These are phyloP conservation scores for Mucor sp. DNA, from an alignment of 371 early-diverging fungal species.

Conservation along the genomic window DNA sequence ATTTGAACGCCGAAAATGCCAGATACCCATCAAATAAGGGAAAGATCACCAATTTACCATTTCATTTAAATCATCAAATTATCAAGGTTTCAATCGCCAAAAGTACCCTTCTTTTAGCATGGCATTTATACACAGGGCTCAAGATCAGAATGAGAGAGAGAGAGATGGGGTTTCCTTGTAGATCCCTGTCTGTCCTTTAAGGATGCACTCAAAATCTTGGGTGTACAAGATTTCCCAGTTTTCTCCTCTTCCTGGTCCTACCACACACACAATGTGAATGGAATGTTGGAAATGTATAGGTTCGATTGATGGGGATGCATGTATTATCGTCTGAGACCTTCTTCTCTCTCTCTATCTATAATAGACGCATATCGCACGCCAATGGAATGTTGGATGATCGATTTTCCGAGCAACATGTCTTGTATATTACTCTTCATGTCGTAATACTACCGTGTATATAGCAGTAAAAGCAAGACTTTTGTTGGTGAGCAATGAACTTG, in stretches of 20 bases:
- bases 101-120: background rate
- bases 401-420: background rate
- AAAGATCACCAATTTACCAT: background rate
- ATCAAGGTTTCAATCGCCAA: background rate
- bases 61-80: background rate
- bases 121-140: background rate
- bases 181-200: background rate
- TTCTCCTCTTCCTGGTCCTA: background rate
- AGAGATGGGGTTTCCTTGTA: background rate
- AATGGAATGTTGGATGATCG: background rate
- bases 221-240: slow-evolving; percentile 1
- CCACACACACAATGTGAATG: background rate
- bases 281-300: background rate
- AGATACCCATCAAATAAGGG: background rate
- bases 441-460: too few relatives aligned
- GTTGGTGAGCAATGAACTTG: too few relatives aligned
- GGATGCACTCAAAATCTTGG: background rate
- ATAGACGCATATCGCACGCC: too few relatives aligned
- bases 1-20: background rate
- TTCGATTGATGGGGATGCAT: background rate
- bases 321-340: background rate
- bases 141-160: background rate
- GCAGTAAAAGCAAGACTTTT: too few relatives aligned
- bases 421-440: too few relatives aligned
- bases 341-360: background rate